Conservation (phyloP, 2,329 filamentous ascomycete genomes). For the Salinomyces thailandicus region DNA sequence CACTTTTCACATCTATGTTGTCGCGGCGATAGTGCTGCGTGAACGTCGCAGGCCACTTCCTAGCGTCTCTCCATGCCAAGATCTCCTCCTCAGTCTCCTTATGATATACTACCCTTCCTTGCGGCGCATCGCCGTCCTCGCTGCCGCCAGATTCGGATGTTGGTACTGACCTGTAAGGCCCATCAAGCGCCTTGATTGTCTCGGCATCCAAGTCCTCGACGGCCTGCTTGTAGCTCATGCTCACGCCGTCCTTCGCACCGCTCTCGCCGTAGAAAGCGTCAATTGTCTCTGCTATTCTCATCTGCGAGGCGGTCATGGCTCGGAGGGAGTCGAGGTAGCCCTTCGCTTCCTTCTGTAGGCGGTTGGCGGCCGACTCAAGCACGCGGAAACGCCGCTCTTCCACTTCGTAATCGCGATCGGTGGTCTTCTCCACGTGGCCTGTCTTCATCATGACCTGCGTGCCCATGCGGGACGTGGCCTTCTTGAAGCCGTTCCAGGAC, state of each 20-base stretch:
- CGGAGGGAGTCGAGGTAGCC: slow-evolving; percentile 92
- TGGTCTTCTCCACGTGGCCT: slow-evolving; percentile 95
- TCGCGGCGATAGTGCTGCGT: neutral
- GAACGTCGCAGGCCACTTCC: no score
- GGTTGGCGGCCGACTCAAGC: slow-evolving; percentile 87
- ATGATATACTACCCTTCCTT: slow-evolving; percentile 3
- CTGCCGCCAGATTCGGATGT: slow-evolving; percentile 14
- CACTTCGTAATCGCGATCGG: slow-evolving; percentile 96
- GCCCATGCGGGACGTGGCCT: slow-evolving; percentile 18
- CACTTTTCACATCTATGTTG: slow-evolving; percentile 1
- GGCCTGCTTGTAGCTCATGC: slow-evolving; percentile 93
- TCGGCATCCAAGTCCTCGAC: slow-evolving; percentile 96
- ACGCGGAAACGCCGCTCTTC: slow-evolving; percentile 87
- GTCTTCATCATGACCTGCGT: slow-evolving; percentile 84
- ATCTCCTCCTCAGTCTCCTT: slow-evolving; percentile 10
- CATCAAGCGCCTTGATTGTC: slow-evolving; percentile 95
- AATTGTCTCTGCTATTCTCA: slow-evolving; percentile 98
- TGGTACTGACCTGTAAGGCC: slow-evolving; percentile 64
- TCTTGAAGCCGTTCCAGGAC: slow-evolving; percentile 47
- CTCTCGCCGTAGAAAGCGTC: slow-evolving; percentile 98
- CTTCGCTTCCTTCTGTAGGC: slow-evolving; percentile 94
- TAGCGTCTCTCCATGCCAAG: slow-evolving; percentile 16
- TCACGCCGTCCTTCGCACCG: slow-evolving; percentile 88
- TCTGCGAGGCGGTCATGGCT: slow-evolving; percentile 98
- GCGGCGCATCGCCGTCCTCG: slow-evolving; percentile 10